A percentile compares a stretch with the other conserved stretches of the same genome.
These are phyloP conservation scores for Chlorophyllum brunneum DNA, from an alignment of 768 basidiomycete genomes.

Conservation along the genomic window DNA sequence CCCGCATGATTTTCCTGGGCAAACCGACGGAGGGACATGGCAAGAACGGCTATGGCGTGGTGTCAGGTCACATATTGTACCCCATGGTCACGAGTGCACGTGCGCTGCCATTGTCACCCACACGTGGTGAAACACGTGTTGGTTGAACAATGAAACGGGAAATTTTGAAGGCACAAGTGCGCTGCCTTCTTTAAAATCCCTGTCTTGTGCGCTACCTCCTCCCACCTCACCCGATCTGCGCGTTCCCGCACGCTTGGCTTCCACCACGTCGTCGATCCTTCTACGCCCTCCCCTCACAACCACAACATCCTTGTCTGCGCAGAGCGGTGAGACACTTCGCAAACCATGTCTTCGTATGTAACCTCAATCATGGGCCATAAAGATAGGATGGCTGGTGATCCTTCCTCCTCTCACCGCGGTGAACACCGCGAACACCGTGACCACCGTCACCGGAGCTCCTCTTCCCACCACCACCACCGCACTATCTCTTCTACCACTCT, in stretches of 20 bases:
- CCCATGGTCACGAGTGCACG: slow-evolving; percentile 17
- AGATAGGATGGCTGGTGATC: slow-evolving; percentile 72
- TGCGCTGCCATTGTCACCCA: slow-evolving; percentile 22
- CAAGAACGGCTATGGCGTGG: neutral
- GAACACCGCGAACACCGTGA: slow-evolving; percentile 55
- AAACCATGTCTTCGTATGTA: slow-evolving; percentile 7
- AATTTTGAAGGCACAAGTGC: slow-evolving; percentile 21
- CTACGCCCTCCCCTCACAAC: slow-evolving; percentile 47
- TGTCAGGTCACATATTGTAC: slow-evolving; percentile 13
- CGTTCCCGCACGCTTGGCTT: slow-evolving; percentile 18
- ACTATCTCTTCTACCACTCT: slow-evolving; percentile 90
- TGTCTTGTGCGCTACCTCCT: slow-evolving; percentile 23
- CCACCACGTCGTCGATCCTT: slow-evolving; percentile 57
- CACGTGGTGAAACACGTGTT: slow-evolving; percentile 38
- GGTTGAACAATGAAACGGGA: slow-evolving; percentile 46
- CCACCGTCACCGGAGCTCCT: slow-evolving; percentile 45
- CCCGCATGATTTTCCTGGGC: slow-evolving; percentile 49
- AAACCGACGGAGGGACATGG: slow-evolving; percentile 57
- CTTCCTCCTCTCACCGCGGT: slow-evolving; percentile 78
- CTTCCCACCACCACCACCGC: slow-evolving; percentile 72
- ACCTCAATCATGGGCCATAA: slow-evolving; percentile 23
- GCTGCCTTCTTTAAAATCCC: slow-evolving; percentile 19
- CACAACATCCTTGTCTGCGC: slow-evolving; percentile 75
- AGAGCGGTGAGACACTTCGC: slow-evolving; percentile 37
- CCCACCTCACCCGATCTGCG: slow-evolving; percentile 16